A percentile compares a stretch with the other conserved stretches of the same genome.
These are phyloP conservation scores for Colletotrichum filicis DNA, from an alignment of 2,329 filamentous ascomycete species.

Conservation along the genomic window DNA sequence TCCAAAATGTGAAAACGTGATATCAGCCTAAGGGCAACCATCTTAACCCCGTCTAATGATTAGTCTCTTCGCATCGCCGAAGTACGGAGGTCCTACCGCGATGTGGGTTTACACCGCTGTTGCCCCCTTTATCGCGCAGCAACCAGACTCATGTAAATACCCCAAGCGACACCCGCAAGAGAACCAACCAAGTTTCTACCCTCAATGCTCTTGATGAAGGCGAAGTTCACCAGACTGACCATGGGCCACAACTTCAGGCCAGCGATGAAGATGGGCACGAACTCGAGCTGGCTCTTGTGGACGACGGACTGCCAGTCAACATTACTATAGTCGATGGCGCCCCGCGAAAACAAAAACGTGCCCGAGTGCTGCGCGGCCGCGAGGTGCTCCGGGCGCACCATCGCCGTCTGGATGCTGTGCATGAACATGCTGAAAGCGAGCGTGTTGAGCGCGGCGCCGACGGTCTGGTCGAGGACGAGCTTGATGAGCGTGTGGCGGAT, in stretches of 20 bases:
- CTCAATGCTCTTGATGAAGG: constrained; percentile 75
- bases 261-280: constrained; percentile 72
- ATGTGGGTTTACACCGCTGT: neutral
- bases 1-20: neutral
- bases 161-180: constrained; percentile 78
- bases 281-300: constrained; percentile 61
- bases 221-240: constrained; percentile 77
- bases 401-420: constrained; percentile 64
- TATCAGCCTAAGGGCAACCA: neutral
- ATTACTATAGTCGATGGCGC: constrained; percentile 54
- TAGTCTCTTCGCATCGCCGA: neutral
- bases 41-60: neutral
- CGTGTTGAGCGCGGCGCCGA: constrained; percentile 74
- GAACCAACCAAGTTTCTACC: constrained; percentile 77
- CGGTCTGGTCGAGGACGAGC: constrained; percentile 74
- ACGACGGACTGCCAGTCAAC: constrained; percentile 59
- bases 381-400: constrained; percentile 48
- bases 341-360: constrained; percentile 44
- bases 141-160: constrained; percentile 77
- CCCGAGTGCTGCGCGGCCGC: constrained; percentile 48
- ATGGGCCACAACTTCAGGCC: constrained; percentile 77
- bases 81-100: neutral
- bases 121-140: constrained; percentile 45
- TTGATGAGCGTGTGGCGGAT: constrained; percentile 74
- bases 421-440: constrained; percentile 71